Base-by-base conservation (phyloP, 108 stramenopile genomes). In the Parmales sp. region DNA sequence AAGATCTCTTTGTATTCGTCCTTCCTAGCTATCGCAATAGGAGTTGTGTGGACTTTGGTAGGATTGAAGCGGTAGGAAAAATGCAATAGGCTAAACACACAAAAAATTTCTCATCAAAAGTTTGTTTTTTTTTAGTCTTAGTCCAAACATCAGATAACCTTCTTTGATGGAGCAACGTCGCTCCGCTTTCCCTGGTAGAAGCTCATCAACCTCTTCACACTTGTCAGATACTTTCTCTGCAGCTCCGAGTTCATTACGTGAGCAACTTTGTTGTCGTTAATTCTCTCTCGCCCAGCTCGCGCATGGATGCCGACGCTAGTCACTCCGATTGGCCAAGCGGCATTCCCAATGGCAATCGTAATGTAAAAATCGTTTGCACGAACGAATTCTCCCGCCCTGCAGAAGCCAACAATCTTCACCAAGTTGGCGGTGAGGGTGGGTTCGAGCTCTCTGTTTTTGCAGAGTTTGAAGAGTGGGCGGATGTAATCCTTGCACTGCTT, bases 241-340 rank as follows among this genome's bases (percentile, higher is more conserved):
- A 89, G 66, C 67, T 93, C 92, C 64, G 79, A 81, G 76, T 93
- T 93, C 92, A 93, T 93, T n/a, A 93, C 87, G 74, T 93, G 97
- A 9, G 97, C 95, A 22, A 98, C 94, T 79, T 98, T 97, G 67
- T 82, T 64, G 25, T 88, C 82, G 28, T 90, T 89, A 73, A 97
- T 94, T 63, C 93, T 93, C 39, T 90, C 93, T 18, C 97, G 87
- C 3, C 94, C 95, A 38, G 82, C 78, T 29, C 98, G 82, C 28
- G 92, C 93, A 79, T 99, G 98, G 72, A 99, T 96, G 29, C 98
- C 98, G 51, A 96, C 94, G 92, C 92, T 95, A 22, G 96, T 97
- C 43, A 99, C 93, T 28, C 98, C 98, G 60, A 99, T 97, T 4
- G 98, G 98, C 98, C 98, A 99, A 0, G 98, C 90, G 6, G 93